phyloP scores from a whole-genome alignment of 1,139 yeast species.

The Yamadazyma friedrichii region DNA sequence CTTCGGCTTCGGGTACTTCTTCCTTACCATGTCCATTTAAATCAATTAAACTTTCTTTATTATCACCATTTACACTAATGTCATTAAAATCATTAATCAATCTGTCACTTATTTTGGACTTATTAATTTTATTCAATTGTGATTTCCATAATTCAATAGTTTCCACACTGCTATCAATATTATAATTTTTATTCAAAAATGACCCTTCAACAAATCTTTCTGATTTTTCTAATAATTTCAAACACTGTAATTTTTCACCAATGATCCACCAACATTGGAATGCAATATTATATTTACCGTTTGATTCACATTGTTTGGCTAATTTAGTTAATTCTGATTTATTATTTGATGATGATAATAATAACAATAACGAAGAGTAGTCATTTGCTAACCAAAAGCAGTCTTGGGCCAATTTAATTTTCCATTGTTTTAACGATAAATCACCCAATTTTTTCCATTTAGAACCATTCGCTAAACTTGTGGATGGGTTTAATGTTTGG shows the following conservation, averaged over 20 bases:
- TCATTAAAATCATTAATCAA: conserved; percentile 40
- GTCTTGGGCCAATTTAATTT: conserved; percentile 76
- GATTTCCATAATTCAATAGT: conserved; percentile 68
- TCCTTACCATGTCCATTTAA: conserved; percentile 8
- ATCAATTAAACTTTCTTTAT: conserved; percentile 13
- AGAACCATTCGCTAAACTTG: conserved; percentile 32
- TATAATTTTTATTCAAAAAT: conserved; percentile 73
- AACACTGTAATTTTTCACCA: conserved; percentile 66
- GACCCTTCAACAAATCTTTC: conserved; percentile 85
- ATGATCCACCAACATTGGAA: conserved; percentile 89
- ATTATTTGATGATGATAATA: conserved; percentile 82
- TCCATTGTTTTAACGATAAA: conserved; percentile 74
- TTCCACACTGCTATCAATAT: conserved; percentile 38
- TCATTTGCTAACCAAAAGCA: conserved; percentile 82
- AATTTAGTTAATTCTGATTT: conserved; percentile 55
- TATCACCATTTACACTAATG: conserved; percentile 13
- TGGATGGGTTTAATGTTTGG: conserved; percentile 49
- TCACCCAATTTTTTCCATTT: conserved; percentile 96
- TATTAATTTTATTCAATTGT: conserved; percentile 49
- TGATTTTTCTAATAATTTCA: conserved; percentile 64
- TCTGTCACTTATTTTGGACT: conserved; percentile 60
- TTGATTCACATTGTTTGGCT: conserved; percentile 62
- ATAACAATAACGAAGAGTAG: conserved; percentile 73
- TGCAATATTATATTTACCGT: conserved; percentile 86
- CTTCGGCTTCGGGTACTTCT: conserved; percentile 15